Evolutionary conservation across 164 flowering plant species (phyloP).

Genomic region (Vitis vinifera): DNA sequence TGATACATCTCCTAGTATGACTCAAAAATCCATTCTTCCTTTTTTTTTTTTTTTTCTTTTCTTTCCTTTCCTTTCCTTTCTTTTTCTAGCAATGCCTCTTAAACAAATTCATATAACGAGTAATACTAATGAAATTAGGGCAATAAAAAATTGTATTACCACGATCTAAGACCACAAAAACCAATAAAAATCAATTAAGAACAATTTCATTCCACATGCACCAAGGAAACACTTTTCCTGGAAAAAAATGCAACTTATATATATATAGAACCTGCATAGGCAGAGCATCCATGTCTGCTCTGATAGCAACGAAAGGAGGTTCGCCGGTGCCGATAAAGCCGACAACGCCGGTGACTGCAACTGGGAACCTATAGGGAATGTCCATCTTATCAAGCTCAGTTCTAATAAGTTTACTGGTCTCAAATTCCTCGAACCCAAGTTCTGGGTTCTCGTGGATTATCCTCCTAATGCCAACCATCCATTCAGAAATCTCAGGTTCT

Average conservation of each 20-base stretch:
- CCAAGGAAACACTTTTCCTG: background rate
- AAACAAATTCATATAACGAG: background rate
- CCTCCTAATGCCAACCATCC: slow-evolving; percentile 40
- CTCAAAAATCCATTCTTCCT: background rate
- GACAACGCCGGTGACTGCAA: slow-evolving; percentile 45
- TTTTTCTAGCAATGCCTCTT: background rate
- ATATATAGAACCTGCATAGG: slow-evolving; percentile 30
- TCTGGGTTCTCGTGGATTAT: slow-evolving; percentile 47
- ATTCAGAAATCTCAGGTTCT: slow-evolving; percentile 27
- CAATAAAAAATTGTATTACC: too few species aligned
- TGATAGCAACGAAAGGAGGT: slow-evolving; percentile 37
- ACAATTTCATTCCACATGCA: background rate
- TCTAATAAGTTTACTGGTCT: slow-evolving; percentile 42
- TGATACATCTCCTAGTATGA: too few species aligned
- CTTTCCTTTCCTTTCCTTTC: too few species aligned
- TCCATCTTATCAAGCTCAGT: slow-evolving; percentile 39
- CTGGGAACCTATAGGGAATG: slow-evolving; percentile 32
- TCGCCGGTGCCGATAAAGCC: slow-evolving; percentile 37
- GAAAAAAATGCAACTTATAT: background rate
- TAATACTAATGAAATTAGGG: too few species aligned
- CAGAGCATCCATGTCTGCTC: slow-evolving; percentile 58
- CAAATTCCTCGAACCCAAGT: slow-evolving; percentile 43
- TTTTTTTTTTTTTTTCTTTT: background rate
- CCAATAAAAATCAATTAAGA: too few species aligned
- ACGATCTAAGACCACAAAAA: too few species aligned